These are phyloP conservation scores for Plasmodium malariae DNA, from an alignment of 169 alveolate genomes.

Conservation along the genomic window DNA sequence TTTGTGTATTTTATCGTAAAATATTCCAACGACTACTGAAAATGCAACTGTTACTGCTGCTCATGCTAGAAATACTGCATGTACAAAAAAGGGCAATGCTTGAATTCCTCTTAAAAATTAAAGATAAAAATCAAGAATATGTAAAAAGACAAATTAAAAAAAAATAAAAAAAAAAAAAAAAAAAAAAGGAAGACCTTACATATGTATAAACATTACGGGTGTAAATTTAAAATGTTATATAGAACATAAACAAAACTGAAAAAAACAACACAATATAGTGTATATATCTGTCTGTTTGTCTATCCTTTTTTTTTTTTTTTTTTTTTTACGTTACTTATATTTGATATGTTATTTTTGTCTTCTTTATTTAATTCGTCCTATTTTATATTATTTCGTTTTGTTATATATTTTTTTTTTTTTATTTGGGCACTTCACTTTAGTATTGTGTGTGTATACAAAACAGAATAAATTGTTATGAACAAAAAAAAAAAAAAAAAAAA, in stretches of 20 bases:
- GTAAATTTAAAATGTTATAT: slow-evolving; percentile 9
- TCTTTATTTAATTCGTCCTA: no score
- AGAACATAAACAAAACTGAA: background rate
- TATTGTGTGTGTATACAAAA: background rate
- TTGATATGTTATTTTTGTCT: no score
- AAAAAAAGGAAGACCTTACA: slow-evolving; percentile 15
- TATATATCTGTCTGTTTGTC: background rate
- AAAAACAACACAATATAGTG: background rate
- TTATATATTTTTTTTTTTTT: background rate
- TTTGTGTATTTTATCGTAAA: background rate
- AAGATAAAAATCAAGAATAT: slow-evolving; percentile 26
- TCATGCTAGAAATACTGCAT: background rate
- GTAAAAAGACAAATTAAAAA: background rate
- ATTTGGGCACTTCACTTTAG: background rate
- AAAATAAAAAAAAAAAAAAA: background rate
- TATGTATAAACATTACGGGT: slow-evolving; percentile 2
- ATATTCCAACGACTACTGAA: background rate
- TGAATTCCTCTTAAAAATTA: slow-evolving; percentile 19
- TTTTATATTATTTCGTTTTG: no score
- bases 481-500: slow-evolving; percentile 18
- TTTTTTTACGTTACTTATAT: no score
- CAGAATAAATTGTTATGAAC: slow-evolving; percentile 1
- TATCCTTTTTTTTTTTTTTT: background rate
- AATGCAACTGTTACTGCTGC: background rate
- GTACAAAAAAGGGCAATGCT: background rate